Base-by-base conservation (phyloP, 371 early-diverging fungal genomes). In the Haplosporangium sp. region DNA sequence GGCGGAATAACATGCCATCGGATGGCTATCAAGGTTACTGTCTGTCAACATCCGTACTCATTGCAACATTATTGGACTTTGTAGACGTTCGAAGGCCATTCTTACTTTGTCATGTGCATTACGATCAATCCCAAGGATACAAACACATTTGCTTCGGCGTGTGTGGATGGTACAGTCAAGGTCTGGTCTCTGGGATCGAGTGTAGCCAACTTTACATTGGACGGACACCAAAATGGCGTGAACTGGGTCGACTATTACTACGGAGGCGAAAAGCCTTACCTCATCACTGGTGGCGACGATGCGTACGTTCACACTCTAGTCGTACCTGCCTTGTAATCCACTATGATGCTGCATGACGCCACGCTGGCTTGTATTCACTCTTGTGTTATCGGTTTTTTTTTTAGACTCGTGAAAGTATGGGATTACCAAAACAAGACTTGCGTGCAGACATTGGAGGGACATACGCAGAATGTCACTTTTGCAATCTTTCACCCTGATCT, bases 351-450 rank as follows among this genome's bases (percentile, higher is more conserved):
- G n/a, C n/a, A n/a, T n/a, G n/a, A n/a, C n/a, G n/a, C n/a, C n/a
- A n/a, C n/a, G n/a, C n/a, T n/a, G n/a, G n/a, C n/a, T n/a, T n/a
- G n/a, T n/a, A n/a, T n/a, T n/a, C n/a, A n/a, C n/a, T n/a, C n/a
- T n/a, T n/a, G n/a, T n/a, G n/a, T n/a, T n/a, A n/a, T n/a, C n/a
- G n/a, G n/a, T n/a, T n/a, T n/a, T n/a, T n/a, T n/a, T n/a, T n/a
- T n/a, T 83, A 88, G 90, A 53, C 68, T 91, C 23, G 94, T 98
- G 67, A 98, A 98, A 74, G 91, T 99, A 36, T 99, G 99, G 99
- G 98, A 99, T 85, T 99, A 99, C 79, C 98, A 99, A 80, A 99
- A 96, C 88, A 98, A 96, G 84, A 94, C 95, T 37, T 98, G 99
- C 70, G 96, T 99, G 6, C 97, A 96, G 69, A 96, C 95, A 2